Base-by-base conservation (phyloP, 2,329 filamentous ascomycete species). In the Penicillium sp. region DNA sequence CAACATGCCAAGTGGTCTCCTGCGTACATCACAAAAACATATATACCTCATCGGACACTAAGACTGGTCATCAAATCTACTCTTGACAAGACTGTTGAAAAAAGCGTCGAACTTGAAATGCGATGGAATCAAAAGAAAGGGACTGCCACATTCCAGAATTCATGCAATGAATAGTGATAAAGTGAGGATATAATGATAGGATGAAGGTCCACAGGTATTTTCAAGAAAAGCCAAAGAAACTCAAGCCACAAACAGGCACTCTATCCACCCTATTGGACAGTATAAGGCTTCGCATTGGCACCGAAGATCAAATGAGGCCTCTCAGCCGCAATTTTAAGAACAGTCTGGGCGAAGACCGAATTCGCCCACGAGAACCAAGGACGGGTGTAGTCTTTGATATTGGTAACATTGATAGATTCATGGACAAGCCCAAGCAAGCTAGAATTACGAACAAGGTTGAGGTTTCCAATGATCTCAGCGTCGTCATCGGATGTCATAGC, bases 291-390 rank as follows among this genome's bases (percentile, higher is more conserved):
- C 5, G 70, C 70, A 21, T 84, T 85, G 47, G 84, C 75, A 15
- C 86, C 87, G 72, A 97, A 96, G 39, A 97, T 82, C 65, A 97
- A 73, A 74, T 96, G 85, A 4, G 94, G 94, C 75, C 96, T 96
- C 71, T 93, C 81, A 75, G 88, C 87, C 1, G 92, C 94, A 51
- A 99, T 72, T 77, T 97, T 91, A 50, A 99, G 78, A 45, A 99
- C 91, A 0, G 92, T 96, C 73, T 91, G 88, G 15, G 93, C 92
- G 76, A 96, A 97, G 11, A 99, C 91, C 0, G 91, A 94, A 66
- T 99, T 99, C 11, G 94, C 94, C 94, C 92, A 97, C 2, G 93
- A 91, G 73, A 97, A 97, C 93, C 93, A 97, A 69, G 89, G 91
- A 62, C 92, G 82, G 2, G 93, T 97, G 73, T 94, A 97, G 38